Evolutionary conservation across 2,329 filamentous ascomycete species (phyloP).

Genomic region (Pseudocercospora musae): DNA sequence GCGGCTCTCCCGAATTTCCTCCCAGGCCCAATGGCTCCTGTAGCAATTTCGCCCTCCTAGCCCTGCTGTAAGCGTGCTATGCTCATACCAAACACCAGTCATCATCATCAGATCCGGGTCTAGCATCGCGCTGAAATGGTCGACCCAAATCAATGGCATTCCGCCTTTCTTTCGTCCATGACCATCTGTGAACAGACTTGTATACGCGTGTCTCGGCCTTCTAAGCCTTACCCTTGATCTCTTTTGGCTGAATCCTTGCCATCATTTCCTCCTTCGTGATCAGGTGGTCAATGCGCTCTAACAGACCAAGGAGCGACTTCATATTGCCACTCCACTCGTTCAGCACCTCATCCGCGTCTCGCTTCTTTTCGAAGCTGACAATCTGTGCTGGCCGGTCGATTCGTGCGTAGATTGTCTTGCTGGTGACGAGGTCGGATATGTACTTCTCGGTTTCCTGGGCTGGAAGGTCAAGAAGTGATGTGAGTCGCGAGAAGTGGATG

Average conservation of each 20-base stretch:
- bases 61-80: not conserved
- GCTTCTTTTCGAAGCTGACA: conserved; percentile 90
- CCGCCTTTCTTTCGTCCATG: not conserved
- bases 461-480: conserved; percentile 82
- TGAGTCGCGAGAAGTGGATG: conserved; percentile 87
- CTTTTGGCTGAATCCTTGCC: conserved; percentile 79
- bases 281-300: conserved; percentile 92
- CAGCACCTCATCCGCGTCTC: conserved; percentile 90
- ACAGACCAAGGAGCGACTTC: conserved; percentile 80
- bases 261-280: conserved; percentile 99
- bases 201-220: not conserved
- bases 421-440: conserved; percentile 93
- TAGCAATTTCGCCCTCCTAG: not conserved
- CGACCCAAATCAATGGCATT: not conserved
- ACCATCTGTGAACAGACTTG: not conserved
- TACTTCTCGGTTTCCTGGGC: conserved; percentile 99
- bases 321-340: conserved; percentile 99
- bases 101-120: not conserved
- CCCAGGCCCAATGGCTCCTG: not conserved
- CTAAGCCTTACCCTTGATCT: conserved; percentile 18
- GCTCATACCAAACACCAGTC: not conserved
- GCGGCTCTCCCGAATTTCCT: not conserved
- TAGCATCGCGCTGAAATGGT: not conserved
- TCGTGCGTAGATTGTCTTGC: conserved; percentile 96
- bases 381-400: conserved; percentile 91